Conservation (phyloP, 805 yeast genomes). For the Wickerhamomyces strasburgensis region DNA sequence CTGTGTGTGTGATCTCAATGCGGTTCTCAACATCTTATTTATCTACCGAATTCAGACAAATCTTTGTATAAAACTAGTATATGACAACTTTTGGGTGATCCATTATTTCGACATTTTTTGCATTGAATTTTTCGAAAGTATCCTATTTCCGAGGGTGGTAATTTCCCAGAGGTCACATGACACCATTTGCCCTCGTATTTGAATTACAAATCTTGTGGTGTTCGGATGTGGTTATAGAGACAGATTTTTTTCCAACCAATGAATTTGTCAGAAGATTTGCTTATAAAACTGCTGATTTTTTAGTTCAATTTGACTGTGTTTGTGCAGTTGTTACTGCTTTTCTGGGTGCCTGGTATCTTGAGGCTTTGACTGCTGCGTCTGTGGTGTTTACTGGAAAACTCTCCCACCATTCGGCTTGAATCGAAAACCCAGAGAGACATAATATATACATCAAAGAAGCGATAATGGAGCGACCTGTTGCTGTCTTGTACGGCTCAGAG, state of each 20-base stretch:
- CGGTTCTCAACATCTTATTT: conserved; percentile 24
- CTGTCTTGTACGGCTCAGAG: conserved; percentile 83
- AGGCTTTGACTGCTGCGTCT: neutral
- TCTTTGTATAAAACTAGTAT: no score
- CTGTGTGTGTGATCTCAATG: conserved; percentile 10
- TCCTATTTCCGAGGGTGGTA: no score
- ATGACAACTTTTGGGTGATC: no score
- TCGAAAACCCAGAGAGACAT: neutral
- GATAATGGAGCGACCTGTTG: conserved; percentile 32
- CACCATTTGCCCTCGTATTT: no score
- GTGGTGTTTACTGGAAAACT: neutral
- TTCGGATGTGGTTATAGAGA: neutral
- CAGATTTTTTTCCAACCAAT: neutral
- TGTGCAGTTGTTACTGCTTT: no score
- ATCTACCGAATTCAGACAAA: no score
- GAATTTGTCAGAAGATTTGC: neutral
- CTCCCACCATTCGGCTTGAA: neutral
- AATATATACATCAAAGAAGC: neutral
- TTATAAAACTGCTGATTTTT: no score
- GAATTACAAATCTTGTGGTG: neutral
- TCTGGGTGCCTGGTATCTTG: neutral
- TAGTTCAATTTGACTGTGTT: no score
- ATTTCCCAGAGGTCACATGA: no score
- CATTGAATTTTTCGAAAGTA: no score
- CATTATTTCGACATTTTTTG: no score